Base-by-base conservation (phyloP, 257 asterid species). In the Solanum medicagineum region DNA sequence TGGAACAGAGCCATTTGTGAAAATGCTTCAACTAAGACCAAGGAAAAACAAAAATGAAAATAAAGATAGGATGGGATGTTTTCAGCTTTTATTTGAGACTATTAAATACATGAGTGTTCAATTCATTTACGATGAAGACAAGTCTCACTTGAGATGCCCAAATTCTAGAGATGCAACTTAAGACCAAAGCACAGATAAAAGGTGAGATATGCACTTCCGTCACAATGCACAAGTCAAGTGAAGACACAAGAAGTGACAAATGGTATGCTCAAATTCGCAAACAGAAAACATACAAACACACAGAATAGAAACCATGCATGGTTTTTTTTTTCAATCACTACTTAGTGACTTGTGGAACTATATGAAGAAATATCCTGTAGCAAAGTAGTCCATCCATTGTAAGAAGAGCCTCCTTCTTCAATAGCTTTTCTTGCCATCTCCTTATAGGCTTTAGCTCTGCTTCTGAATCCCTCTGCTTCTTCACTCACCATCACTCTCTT, bases 321-420 rank as follows among this genome's bases (percentile, higher is more conserved):
- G 1, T 36, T 36, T 36, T 71, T 11, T 44, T 71, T 71, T 42
- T 42, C 1, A n/a, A 45, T 45, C 20, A n/a, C 56, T 44, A n/a
- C n/a, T 73, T 73, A 74, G 22, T 24, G 44, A 24, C 0, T 4
- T 11, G 19, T 45, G 20, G 62, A n/a, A 84, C 15, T 42, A 19
- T 86, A 85, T 15, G 57, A 51, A 29, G 47, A 89, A 69, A 92
- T 17, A 36, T 92, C 97, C 10, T 89, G 11, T 1, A 93, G 54
- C 56, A 95, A 87, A 56, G 83, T 80, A 77, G 53, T 84, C 88
- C 94, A 88, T 86, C 73, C 84, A 49, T 47, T 53, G 54, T 87
- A 93, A 42, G 98, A 95, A 0, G 98, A 94, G 42, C 98, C 98
- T 7, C 94, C 95, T 87, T 53, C 70, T 73, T 71, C 84, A 51